Base-by-base conservation (phyloP, 1,284 basidiomycete genomes). In the Coniferiporia weirii region DNA sequence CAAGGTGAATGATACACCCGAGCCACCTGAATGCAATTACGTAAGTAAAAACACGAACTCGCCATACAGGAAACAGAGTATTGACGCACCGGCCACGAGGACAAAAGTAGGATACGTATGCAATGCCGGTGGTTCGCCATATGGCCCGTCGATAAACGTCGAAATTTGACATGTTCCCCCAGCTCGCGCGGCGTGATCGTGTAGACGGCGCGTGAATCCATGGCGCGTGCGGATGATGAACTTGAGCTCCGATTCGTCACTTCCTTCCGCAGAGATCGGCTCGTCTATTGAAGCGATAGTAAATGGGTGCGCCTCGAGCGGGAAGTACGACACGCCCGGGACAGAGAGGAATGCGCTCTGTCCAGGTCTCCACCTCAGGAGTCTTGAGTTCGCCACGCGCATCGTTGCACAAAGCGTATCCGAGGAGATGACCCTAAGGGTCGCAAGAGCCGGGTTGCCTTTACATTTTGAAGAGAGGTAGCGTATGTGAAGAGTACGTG, bases 271-370 rank as follows among this genome's bases (percentile, higher is more conserved):
- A 52, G 12, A 59, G 13, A 71, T 51, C 9, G 62, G 50, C 13
- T 53, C 52, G 4, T 71, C 68, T 53, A 75, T 70, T 61, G 70
- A 74, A 13, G 74, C 71, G 45, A 77, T 74, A 4, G 76, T 76
- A 67, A 78, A 77, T 0, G 76, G 76, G 61, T 78, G 76, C 19
- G 74, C 72, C 64, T 77, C 76, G 43, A 70, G 73, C 6, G 75
- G 72, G 3, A 75, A 36, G 5, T 46, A 19, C 19, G 22, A 50
- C 17, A 76, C 68, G 2, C 69, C 68, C 1, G 76, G 76, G n/a
- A 76, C 68, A 32, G 72, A 69, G 52, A 77, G 64, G 57, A 73
- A 75, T n/a, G 73, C 74, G 62, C 75, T 77, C 65, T 81, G 80
- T 12, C 79, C 80, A 0, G 79, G 68, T 15, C 64, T 68, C 79